Evolutionary conservation across 176 grass and related monocot genomes (phyloP).

Genomic region (Stipa capillata): DNA sequence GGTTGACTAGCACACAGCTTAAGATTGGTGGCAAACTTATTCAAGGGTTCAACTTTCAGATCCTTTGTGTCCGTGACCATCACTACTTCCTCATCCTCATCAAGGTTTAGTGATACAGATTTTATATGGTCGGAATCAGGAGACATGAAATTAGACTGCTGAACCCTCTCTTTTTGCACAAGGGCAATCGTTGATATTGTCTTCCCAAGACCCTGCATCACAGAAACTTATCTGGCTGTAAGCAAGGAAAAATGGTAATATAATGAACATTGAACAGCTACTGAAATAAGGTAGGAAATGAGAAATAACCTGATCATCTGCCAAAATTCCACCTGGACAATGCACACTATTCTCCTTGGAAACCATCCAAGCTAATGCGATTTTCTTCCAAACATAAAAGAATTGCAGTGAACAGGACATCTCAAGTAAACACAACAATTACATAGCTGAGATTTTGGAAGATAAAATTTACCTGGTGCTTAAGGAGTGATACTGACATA

Average conservation of each 20-base stretch:
- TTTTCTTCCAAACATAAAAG: slow-evolving; percentile 64
- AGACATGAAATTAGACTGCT: slow-evolving; percentile 62
- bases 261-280: slow-evolving; percentile 4
- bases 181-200: slow-evolving; percentile 85
- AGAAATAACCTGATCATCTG: slow-evolving; percentile 89
- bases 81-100: slow-evolving; percentile 41
- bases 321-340: slow-evolving; percentile 91
- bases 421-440: slow-evolving; percentile 5
- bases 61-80: slow-evolving; percentile 11
- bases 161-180: slow-evolving; percentile 73
- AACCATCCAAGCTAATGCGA: slow-evolving; percentile 90
- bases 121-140: slow-evolving; percentile 26
- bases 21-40: neutral
- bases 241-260: slow-evolving; percentile 16
- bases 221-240: neutral
- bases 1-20: neutral
- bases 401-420: neutral
- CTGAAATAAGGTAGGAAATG: slow-evolving; percentile 19
- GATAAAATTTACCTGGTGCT: slow-evolving; percentile 64
- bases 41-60: slow-evolving; percentile 1
- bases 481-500: slow-evolving; percentile 71
- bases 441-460: neutral
- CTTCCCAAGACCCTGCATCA: slow-evolving; percentile 78
- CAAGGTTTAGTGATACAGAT: slow-evolving; percentile 42
- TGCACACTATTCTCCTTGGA: slow-evolving; percentile 76